Evolutionary conservation across 169 alveolate species (phyloP).

Genomic region (Haemoproteus tartakovskyi): DNA sequence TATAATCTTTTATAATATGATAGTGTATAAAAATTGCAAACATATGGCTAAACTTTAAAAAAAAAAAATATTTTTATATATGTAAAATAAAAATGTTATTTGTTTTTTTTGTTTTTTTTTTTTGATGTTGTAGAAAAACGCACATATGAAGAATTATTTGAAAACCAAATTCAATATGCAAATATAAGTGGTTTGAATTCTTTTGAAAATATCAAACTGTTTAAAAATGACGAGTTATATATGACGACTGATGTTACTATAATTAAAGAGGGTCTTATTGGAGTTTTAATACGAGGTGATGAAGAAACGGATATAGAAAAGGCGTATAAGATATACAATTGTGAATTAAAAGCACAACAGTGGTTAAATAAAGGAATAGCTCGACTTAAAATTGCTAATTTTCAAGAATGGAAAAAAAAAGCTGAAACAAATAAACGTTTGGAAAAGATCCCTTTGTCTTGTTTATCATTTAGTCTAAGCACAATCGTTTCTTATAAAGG

Average conservation of each 20-base stretch:
- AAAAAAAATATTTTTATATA: too few species aligned
- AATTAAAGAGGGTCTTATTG: constrained; percentile 19
- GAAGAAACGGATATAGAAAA: constrained; percentile 18
- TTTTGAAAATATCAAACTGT: constrained; percentile 16
- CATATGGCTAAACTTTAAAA: too few species aligned
- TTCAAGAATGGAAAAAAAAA: not conserved
- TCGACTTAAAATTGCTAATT: constrained; percentile 10
- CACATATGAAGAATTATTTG: not conserved
- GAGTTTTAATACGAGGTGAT: constrained; percentile 44
- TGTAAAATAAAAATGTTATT: too few species aligned
- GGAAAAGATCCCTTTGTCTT: constrained; percentile 12
- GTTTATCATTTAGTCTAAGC: constrained; percentile 29
- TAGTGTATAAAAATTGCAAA: too few species aligned
- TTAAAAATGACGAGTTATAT: constrained; percentile 39
- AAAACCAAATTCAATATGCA: constrained; percentile 4
- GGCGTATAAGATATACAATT: constrained; percentile 44
- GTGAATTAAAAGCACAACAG: constrained; percentile 42
- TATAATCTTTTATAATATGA: too few species aligned
- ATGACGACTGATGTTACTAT: constrained; percentile 12
- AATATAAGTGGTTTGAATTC: constrained; percentile 21
- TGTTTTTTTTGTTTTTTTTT: not conserved
- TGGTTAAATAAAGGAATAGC: constrained; percentile 64
- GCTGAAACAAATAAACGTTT: not conserved
- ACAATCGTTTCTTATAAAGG: constrained; percentile 57
- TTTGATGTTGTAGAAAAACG: constrained; percentile 5